These are phyloP conservation scores for Nyctanthes arbortristis DNA, from an alignment of 257 asterid genomes.

Conservation along the genomic window DNA sequence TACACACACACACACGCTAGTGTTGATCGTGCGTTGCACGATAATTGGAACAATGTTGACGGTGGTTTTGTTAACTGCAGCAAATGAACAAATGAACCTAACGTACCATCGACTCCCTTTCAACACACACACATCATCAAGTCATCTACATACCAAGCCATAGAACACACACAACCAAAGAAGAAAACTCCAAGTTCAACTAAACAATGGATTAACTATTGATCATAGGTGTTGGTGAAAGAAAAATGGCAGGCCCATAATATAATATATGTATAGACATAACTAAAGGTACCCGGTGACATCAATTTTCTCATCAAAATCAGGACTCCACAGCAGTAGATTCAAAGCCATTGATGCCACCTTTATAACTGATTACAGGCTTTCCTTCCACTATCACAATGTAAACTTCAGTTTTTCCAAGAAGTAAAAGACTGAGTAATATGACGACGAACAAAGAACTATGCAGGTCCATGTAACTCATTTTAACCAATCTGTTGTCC, in stretches of 20 bases:
- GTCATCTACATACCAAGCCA: not conserved
- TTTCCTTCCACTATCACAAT: constrained; percentile 90
- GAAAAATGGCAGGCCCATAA: too few relatives aligned
- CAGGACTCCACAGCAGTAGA: constrained; percentile 91
- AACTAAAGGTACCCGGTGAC: constrained; percentile 58
- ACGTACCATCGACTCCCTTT: too few relatives aligned
- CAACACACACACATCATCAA: not conserved
- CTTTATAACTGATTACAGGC: constrained; percentile 86
- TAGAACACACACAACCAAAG: constrained; percentile 2
- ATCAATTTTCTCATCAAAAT: constrained; percentile 79
- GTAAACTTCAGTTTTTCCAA: constrained; percentile 69
- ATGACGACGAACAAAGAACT: constrained; percentile 35
- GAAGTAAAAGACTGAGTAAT: constrained; percentile 38
- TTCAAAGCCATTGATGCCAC: constrained; percentile 86
- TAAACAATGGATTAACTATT: not conserved
- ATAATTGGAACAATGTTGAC: too few relatives aligned
- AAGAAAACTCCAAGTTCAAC: not conserved
- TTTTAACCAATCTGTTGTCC: constrained; percentile 35
- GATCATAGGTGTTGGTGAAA: not conserved
- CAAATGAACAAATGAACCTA: not conserved
- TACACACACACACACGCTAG: too few relatives aligned
- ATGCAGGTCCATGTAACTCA: constrained; percentile 49
- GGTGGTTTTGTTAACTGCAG: too few relatives aligned
- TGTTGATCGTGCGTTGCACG: too few relatives aligned
- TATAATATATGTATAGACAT: too few relatives aligned